These are phyloP conservation scores for Capsicum rhomboideum DNA, from an alignment of 257 asterid genomes.

Conservation along the genomic window DNA sequence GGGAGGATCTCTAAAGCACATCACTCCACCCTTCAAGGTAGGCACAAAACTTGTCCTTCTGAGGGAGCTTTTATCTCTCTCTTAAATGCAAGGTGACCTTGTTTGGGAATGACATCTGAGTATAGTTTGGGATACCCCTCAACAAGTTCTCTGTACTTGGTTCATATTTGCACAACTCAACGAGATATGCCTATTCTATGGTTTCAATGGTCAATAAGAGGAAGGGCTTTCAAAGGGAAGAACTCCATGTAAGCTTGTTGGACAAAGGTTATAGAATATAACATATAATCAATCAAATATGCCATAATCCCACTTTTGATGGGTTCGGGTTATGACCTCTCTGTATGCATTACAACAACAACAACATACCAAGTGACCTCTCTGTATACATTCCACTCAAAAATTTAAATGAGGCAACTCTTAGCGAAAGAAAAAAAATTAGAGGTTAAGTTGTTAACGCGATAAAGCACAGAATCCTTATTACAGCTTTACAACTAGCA, in stretches of 20 bases:
- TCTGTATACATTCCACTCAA: no score
- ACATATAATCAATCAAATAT: not conserved
- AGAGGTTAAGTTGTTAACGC: not conserved
- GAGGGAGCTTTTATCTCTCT: not conserved
- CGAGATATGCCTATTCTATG: no score
- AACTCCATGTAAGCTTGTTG: not conserved
- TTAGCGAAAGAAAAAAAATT: not conserved
- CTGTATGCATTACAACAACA: no score
- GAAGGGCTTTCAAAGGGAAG: not conserved
- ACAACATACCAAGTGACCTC: no score
- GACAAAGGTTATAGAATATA: not conserved
- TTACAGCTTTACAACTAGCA: not conserved
- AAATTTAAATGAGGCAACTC: not conserved
- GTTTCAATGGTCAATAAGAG: no score
- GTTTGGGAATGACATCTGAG: not conserved
- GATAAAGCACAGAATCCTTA: not conserved
- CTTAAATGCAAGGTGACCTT: not conserved
- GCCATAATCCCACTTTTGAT: not conserved
- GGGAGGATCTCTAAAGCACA: not conserved
- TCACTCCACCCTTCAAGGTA: not conserved
- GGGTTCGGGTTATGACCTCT: no score
- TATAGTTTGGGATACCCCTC: not conserved
- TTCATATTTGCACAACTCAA: not conserved
- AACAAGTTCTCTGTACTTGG: not conserved
- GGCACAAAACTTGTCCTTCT: not conserved